Conservation (phyloP, 1,284 basidiomycete species). For the Fomitiporia mediterranea region DNA sequence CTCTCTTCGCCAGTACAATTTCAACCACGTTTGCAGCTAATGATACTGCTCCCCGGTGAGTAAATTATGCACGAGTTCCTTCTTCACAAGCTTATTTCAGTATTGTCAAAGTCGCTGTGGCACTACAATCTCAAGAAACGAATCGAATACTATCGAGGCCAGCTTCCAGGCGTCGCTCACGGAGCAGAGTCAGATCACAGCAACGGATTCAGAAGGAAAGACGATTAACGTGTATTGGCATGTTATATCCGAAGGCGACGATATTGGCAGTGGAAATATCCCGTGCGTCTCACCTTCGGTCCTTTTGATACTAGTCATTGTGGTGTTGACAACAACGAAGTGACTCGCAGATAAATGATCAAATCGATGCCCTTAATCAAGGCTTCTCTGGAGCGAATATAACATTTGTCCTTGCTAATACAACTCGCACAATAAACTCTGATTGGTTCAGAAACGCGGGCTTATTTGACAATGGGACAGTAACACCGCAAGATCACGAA, state of each 20-base stretch:
- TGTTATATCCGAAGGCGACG: slow-evolving; percentile 38
- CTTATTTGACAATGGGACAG: slow-evolving; percentile 25
- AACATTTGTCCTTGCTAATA: slow-evolving; percentile 36
- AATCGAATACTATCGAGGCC: no score
- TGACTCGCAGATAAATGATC: slow-evolving; percentile 35
- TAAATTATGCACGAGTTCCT: no score
- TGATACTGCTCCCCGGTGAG: no score
- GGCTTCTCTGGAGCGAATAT: slow-evolving; percentile 41
- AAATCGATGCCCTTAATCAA: slow-evolving; percentile 44
- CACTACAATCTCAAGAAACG: no score
- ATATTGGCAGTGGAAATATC: slow-evolving; percentile 39
- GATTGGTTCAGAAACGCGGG: slow-evolving; percentile 37
- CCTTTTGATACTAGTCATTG: slow-evolving; percentile 12
- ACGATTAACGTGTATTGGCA: slow-evolving; percentile 51
- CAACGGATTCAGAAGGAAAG: no score
- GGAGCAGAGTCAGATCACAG: no score
- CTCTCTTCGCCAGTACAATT: no score
- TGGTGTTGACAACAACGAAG: slow-evolving; percentile 23
- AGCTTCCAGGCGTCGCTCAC: no score
- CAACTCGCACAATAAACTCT: slow-evolving; percentile 33
- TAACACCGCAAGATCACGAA: slow-evolving; percentile 21
- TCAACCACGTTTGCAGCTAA: no score
- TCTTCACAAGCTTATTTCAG: no score
- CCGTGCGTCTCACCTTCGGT: slow-evolving; percentile 33
- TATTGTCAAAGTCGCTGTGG: no score